These are phyloP conservation scores for Pseudogymnoascus sp. DNA, from an alignment of 2,329 filamentous ascomycete species.

Conservation along the genomic window DNA sequence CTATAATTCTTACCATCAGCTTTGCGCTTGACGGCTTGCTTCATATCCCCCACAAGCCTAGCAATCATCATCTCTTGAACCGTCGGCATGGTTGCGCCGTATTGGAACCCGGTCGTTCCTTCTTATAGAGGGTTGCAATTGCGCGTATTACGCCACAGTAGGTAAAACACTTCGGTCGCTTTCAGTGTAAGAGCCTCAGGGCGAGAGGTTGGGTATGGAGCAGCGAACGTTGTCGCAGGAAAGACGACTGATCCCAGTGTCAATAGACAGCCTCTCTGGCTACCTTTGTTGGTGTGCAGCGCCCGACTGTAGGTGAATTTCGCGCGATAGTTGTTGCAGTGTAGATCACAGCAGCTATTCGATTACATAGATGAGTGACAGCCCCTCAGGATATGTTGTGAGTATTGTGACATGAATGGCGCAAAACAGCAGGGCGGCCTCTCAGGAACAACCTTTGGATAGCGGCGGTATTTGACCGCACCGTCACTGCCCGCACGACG, in stretches of 20 bases:
- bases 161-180: neutral
- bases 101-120: neutral
- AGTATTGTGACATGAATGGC: conserved; percentile 3
- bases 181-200: neutral
- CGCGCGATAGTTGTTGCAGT: neutral
- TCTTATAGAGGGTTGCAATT: neutral
- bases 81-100: neutral
- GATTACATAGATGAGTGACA: neutral
- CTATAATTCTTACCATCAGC: conserved; percentile 42
- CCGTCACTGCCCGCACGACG: conserved; percentile 4
- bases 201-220: neutral
- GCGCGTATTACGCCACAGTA: neutral
- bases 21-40: conserved; percentile 56
- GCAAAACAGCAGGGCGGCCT: conserved; percentile 1
- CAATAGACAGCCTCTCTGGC: neutral
- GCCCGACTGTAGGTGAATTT: neutral
- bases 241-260: neutral
- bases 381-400: neutral
- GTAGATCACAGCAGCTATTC: neutral
- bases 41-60: conserved; percentile 43
- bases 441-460: conserved; percentile 5
- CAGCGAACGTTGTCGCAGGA: neutral
- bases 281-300: neutral
- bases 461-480: conserved; percentile 1
- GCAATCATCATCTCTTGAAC: conserved; percentile 3